These are phyloP conservation scores for Trichoderma sp. DNA, from an alignment of 2,329 filamentous ascomycete genomes.

Conservation along the genomic window DNA sequence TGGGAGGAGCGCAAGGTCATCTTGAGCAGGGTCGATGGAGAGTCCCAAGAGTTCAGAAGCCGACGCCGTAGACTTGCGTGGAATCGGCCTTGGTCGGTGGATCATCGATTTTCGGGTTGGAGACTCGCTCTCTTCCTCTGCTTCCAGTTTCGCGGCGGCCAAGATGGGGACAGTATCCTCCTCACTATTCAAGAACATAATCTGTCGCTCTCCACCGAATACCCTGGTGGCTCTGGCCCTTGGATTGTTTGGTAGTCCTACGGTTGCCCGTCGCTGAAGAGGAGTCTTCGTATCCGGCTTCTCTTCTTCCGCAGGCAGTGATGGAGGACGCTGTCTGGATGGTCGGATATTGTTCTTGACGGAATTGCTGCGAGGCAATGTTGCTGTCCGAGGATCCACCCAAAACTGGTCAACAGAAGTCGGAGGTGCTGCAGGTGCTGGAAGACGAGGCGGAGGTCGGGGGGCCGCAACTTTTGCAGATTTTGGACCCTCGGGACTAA, in stretches of 20 bases:
- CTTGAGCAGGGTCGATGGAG: neutral
- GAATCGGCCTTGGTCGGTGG: constrained; percentile 58
- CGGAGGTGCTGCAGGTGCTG: neutral
- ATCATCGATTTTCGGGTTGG: constrained; percentile 45
- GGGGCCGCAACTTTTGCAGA: neutral
- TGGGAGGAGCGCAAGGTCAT: neutral
- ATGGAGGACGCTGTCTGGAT: constrained; percentile 34
- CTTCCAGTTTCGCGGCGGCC: constrained; percentile 32
- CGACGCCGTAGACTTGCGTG: constrained; percentile 46
- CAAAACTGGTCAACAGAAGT: neutral
- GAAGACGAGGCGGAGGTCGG: neutral
- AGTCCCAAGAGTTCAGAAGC: neutral
- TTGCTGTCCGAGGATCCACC: constrained; percentile 27
- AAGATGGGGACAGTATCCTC: constrained; percentile 32
- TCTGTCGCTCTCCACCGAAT: constrained; percentile 45
- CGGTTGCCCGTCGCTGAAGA: constrained; percentile 48
- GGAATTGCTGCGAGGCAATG: constrained; percentile 37
- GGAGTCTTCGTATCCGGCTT: constrained; percentile 38
- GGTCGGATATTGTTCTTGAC: constrained; percentile 38
- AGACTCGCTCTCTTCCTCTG: constrained; percentile 24
- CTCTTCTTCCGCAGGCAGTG: constrained; percentile 28
- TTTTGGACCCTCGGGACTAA: constrained; percentile 1
- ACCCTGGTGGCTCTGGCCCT: constrained; percentile 41
- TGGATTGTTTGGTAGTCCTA: constrained; percentile 53
- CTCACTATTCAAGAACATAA: constrained; percentile 60